Base-by-base conservation (phyloP, 768 basidiomycete genomes). In the Mycena pura region DNA sequence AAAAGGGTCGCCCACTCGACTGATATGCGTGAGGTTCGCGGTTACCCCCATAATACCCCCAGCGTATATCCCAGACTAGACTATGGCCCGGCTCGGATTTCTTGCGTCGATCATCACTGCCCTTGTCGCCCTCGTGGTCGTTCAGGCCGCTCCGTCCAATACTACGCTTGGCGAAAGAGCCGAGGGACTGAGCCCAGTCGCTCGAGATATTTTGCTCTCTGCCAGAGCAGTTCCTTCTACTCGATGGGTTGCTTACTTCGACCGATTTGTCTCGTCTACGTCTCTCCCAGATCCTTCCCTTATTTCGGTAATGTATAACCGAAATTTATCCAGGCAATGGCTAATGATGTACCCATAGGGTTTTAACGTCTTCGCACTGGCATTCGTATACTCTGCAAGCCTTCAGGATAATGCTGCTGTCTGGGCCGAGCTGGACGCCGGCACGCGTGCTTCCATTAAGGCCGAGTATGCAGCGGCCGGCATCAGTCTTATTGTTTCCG, bases 401-500 rank as follows among this genome's bases (percentile, higher is more conserved):
- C 28, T 41, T 25, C 41, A 45, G 39, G 63, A 64, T 40, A 64
- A 64, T n/a, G 63, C 63, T 27, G 51, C 38, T 29, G 19, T 17
- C 25, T 64, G 63, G 63, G 40, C 28, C 17, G 11, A 48, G 39
- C 29, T 64, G n/a, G 32, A 41, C 53, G 52, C 63, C 27, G 39
- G 32, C 27, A 49, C 44, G 25, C 63, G 63, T 34, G 44, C 63
- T 13, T 80, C 84, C 65, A 84, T 85, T 19, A 78, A 84, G 63
- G 68, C 80, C 1, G 74, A 82, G 52, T 88, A 87, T 68, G 75
- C 76, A 22, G 79, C 81, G 14, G 86, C 86, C 7, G 87, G 87
- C 2, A 82, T 88, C 69, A 84, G 80, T 56, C 70, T 88, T 22
- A 82, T 88, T 60, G 89, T 90, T 9, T 87, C 87, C 27, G 84